Base-by-base conservation (phyloP, 257 asterid species). In the Euphrasia confusa region DNA sequence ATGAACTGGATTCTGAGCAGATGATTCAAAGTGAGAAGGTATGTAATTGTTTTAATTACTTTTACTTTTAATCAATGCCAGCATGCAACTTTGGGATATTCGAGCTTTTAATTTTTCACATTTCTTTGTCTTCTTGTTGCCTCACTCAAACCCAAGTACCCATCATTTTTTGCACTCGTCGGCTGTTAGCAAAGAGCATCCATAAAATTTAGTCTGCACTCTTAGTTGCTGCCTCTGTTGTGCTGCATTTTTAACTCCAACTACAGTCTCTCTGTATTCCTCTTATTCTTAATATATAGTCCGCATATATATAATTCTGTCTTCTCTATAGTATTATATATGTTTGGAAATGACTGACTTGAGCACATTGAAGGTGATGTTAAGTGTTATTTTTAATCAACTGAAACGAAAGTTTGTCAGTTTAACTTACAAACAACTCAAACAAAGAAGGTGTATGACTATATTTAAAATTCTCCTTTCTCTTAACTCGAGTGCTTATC, bases 1-100 rank as follows among this genome's bases (percentile, higher is more conserved):
- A 64, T 68, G 73, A 79, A 56, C 55, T 63, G 42, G 75, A 76
- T 66, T 63, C 88, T 0, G 86, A 78, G 76, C 81, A 79, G 61
- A 54, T 60, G 33, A 67, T 69, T 81, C 82, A 59, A 59, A 74
- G 60, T 61, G 81, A 67, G 58, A 86, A 88, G 96, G 98, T 91
- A 60, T 68, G 68, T 30, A 60, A 48, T 66, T 61, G 8, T 69
- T 47, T 39, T 52, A 63, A 52, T 66, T 55, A 4, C 12, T 66
- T 74, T 64, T 68, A 21, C 72, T 35, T 70, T 40, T 45, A 26
- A 58, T 61, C 35, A 48, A 35, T 47, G 42, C 28, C 37, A 59
- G 54, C 49, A 24, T 37, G 63, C 65, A 49, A 58, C 53, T 28
- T 40, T 33, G 33, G 53, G 61, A 62, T 58, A 40, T 18, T 40